A percentile compares a stretch with the other conserved stretches of the same genome.
These are phyloP conservation scores for Moesziomyces sp. DNA, from an alignment of 1,284 basidiomycete species.

Conservation along the genomic window DNA sequence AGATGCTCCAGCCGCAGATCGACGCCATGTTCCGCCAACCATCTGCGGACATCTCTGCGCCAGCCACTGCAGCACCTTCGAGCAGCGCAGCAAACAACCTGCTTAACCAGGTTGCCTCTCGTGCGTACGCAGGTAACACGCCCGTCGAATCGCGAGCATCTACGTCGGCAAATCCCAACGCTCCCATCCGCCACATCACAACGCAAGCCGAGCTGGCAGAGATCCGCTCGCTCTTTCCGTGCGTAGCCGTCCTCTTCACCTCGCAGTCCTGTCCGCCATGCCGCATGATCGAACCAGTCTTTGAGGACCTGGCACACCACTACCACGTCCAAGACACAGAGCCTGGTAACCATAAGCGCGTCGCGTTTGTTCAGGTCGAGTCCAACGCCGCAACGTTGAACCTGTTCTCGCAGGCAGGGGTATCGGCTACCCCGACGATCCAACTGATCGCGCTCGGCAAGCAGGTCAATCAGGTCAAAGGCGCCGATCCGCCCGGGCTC, in stretches of 20 bases:
- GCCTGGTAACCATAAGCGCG: constrained; percentile 29
- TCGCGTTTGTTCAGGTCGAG: constrained; percentile 65
- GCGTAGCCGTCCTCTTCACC: constrained; percentile 75
- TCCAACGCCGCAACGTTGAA: constrained; percentile 48
- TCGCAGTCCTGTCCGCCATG: constrained; percentile 76
- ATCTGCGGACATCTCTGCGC: constrained; percentile 5
- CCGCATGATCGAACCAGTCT: constrained; percentile 75
- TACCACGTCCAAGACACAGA: constrained; percentile 61
- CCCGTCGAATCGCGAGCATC: constrained; percentile 62
- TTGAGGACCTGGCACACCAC: constrained; percentile 74
- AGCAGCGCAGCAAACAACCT: constrained; percentile 9
- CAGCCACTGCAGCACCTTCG: not conserved
- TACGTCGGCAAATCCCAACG: constrained; percentile 73
- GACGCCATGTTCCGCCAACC: constrained; percentile 70
- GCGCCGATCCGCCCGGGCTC: constrained; percentile 77
- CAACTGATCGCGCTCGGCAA: constrained; percentile 72
- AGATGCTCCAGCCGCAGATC: constrained; percentile 84
- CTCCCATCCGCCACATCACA: constrained; percentile 63
- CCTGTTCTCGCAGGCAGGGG: constrained; percentile 68
- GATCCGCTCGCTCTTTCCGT: constrained; percentile 69
- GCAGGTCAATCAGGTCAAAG: constrained; percentile 74
- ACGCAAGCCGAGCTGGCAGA: constrained; percentile 39
- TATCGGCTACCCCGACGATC: constrained; percentile 85
- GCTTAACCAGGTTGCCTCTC: constrained; percentile 71
- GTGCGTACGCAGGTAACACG: constrained; percentile 69